Evolutionary conservation across 192 early-diverging fungal genomes (phyloP).

Genomic region (Spinellus fusiger): DNA sequence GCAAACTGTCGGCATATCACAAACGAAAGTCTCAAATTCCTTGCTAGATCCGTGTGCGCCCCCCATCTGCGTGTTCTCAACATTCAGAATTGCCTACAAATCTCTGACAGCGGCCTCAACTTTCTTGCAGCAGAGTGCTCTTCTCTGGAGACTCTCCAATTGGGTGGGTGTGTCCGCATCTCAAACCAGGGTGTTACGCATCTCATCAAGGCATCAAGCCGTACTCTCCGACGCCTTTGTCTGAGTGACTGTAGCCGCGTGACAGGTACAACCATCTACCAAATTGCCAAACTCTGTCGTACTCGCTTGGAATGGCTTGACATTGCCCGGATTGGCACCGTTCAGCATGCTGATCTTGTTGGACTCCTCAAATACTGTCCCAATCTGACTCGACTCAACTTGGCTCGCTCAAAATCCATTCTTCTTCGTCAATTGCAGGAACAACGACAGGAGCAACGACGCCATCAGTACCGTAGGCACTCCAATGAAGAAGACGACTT

Average conservation of each 20-base stretch:
- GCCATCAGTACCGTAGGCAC: background rate
- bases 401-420: slow-evolving; percentile 2
- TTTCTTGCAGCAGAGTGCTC: slow-evolving; percentile 23
- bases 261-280: slow-evolving; percentile 12
- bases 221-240: slow-evolving; percentile 26
- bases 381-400: slow-evolving; percentile 28
- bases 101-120: slow-evolving; percentile 32
- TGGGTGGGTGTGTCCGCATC: slow-evolving; percentile 15
- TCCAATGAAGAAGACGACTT: background rate
- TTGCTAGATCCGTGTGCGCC: slow-evolving; percentile 13
- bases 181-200: slow-evolving; percentile 7
- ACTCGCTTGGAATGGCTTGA: slow-evolving; percentile 35
- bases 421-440: background rate
- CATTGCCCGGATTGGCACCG: slow-evolving; percentile 22
- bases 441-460: background rate
- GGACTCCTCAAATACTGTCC: slow-evolving; percentile 20
- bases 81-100: slow-evolving; percentile 31
- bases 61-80: slow-evolving; percentile 28
- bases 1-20: slow-evolving; percentile 34
- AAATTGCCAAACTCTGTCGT: slow-evolving; percentile 19
- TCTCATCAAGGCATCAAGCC: slow-evolving; percentile 9
- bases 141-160: slow-evolving; percentile 5
- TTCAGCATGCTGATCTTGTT: slow-evolving; percentile 13
- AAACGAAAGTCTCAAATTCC: slow-evolving; percentile 26
- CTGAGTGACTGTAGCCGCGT: slow-evolving; percentile 31